Evolutionary conservation across 345 rosid genomes (phyloP).

Genomic region (Odontarrhena argentea): DNA sequence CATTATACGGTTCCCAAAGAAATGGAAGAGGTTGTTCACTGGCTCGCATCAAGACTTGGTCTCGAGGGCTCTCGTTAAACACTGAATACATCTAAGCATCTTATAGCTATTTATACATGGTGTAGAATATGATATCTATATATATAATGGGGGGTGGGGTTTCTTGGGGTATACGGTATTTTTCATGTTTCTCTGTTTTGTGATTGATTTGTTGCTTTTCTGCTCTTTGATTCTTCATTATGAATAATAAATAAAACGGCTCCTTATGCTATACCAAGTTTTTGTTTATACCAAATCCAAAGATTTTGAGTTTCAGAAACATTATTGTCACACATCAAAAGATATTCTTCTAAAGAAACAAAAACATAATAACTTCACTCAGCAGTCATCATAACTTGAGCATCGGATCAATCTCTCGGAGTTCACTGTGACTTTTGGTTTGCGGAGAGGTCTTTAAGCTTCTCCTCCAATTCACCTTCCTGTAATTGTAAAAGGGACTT

Average conservation of each 20-base stretch:
- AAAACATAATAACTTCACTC: conserved; percentile 21
- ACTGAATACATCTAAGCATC: conserved; percentile 15
- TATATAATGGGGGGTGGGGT: conserved; percentile 26
- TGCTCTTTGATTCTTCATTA: conserved; percentile 37
- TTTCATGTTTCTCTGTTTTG: conserved; percentile 25
- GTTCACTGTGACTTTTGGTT: conserved; percentile 42
- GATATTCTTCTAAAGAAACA: not conserved
- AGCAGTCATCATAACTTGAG: conserved; percentile 5
- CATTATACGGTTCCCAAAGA: conserved; percentile 89
- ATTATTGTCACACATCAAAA: conserved; percentile 34
- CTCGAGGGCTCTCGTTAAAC: conserved; percentile 64
- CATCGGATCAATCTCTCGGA: not conserved
- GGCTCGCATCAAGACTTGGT: conserved; percentile 72
- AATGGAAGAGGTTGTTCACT: conserved; percentile 74
- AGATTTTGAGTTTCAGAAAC: conserved; percentile 23
- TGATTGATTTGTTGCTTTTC: conserved; percentile 24
- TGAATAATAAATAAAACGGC: conserved; percentile 30
- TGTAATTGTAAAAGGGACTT: conserved; percentile 35
- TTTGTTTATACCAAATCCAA: conserved; percentile 31
- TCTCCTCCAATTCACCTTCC: conserved; percentile 87
- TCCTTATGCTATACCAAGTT: not conserved
- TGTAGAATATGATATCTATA: conserved; percentile 23
- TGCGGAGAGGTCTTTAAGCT: conserved; percentile 57
- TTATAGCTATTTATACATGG: conserved; percentile 22
- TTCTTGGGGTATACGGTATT: conserved; percentile 41